Evolutionary conservation across 1,139 yeast species (phyloP).

Genomic region (Scheffersomyces quercinus): DNA sequence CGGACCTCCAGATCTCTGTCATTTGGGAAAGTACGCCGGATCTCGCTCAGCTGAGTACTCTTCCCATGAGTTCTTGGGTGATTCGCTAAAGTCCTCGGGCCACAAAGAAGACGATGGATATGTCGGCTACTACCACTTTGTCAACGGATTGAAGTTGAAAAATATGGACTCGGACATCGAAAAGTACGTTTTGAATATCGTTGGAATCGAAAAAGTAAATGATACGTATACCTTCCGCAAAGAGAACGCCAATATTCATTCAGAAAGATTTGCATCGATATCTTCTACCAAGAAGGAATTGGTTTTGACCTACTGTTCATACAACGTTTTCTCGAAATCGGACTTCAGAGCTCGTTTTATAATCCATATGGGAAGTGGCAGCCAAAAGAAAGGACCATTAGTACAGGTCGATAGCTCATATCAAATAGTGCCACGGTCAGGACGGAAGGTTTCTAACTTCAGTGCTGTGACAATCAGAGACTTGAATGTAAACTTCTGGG

Average conservation of each 20-base stretch:
- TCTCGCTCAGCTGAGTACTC: conserved; percentile 29
- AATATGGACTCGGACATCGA: conserved; percentile 27
- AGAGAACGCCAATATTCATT: conserved; percentile 1
- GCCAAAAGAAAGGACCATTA: conserved; percentile 17
- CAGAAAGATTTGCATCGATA: conserved; percentile 6
- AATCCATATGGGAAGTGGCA: conserved; percentile 22
- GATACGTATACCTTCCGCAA: conserved; percentile 18
- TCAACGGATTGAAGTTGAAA: conserved; percentile 34
- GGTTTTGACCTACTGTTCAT: conserved; percentile 50
- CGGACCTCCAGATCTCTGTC: conserved; percentile 45
- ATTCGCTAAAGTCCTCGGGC: conserved; percentile 7
- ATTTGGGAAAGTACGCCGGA: conserved; percentile 41
- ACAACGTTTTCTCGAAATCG: conserved; percentile 48
- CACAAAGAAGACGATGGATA: conserved; percentile 38
- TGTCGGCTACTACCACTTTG: conserved; percentile 41
- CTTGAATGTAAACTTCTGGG: conserved; percentile 28
- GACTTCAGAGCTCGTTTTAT: conserved; percentile 46
- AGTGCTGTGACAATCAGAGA: conserved; percentile 21
- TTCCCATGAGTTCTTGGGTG: conserved; percentile 28
- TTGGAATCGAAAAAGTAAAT: conserved; percentile 25
- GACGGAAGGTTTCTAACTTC: conserved; percentile 19
- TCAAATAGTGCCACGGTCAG: conserved; percentile 26
- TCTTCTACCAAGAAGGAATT: conserved; percentile 30
- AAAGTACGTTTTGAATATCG: conserved; percentile 26
- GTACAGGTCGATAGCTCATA: conserved; percentile 31